A percentile compares a stretch with the other conserved stretches of the same genome.
Conservation (phyloP, 2,329 filamentous ascomycete genomes). For the Stemphylium beticola region DNA sequence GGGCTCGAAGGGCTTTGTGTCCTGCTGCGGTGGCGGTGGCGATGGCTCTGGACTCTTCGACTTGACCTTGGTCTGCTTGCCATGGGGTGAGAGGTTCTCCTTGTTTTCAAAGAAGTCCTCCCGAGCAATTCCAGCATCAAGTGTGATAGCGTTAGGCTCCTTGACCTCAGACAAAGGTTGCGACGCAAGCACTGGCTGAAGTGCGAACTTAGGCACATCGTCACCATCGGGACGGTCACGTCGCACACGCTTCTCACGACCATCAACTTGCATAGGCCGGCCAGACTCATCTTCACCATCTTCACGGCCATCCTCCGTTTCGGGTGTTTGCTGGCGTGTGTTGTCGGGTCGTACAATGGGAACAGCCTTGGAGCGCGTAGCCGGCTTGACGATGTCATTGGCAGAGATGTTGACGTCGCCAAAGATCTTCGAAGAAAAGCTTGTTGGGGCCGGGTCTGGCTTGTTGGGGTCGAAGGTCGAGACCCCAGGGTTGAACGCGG, state of each 20-base stretch:
- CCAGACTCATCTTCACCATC: conserved; percentile 64
- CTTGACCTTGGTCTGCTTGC: conserved; percentile 24
- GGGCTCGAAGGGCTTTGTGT: conserved; percentile 15
- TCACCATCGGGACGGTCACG: conserved; percentile 71
- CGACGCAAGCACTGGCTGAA: conserved; percentile 47
- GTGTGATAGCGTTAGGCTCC: conserved; percentile 30
- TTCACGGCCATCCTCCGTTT: conserved; percentile 41
- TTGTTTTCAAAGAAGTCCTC: conserved; percentile 42
- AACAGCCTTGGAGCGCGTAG: conserved; percentile 80
- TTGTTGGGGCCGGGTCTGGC: conserved; percentile 30
- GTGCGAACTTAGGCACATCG: conserved; percentile 76
- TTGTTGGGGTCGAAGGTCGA: conserved; percentile 33
- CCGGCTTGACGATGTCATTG: conserved; percentile 68
- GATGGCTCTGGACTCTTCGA: conserved; percentile 38
- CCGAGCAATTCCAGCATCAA: conserved; percentile 27
- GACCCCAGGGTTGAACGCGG: conserved; percentile 65
- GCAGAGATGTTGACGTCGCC: conserved; percentile 59
- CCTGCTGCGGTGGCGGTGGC: conserved; percentile 21
- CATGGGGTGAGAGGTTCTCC: conserved; percentile 45
- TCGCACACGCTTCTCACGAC: conserved; percentile 76
- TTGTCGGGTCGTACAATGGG: conserved; percentile 73
- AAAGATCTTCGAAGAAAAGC: conserved; percentile 45
- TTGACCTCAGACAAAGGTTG: conserved; percentile 41
- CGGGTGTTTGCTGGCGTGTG: conserved; percentile 49
- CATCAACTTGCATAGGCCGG: conserved; percentile 67